These are phyloP conservation scores for Ganoderma boninense DNA, from an alignment of 1,284 basidiomycete genomes.

Conservation along the genomic window DNA sequence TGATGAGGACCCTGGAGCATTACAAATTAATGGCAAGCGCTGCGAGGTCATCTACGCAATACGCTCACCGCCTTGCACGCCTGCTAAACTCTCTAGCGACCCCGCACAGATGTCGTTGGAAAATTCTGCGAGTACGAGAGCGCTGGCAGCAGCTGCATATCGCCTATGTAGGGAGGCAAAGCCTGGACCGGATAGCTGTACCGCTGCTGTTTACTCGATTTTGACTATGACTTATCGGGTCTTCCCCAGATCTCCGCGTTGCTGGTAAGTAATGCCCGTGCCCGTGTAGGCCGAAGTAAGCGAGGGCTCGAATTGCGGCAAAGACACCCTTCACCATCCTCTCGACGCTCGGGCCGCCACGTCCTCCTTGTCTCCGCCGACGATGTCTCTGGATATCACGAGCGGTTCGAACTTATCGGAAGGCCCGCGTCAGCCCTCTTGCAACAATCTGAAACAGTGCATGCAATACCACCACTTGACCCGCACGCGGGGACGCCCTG, in stretches of 20 bases:
- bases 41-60: neutral
- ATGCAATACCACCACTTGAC: neutral
- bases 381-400: constrained; percentile 60
- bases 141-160: neutral
- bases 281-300: constrained; percentile 53
- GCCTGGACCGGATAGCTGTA: neutral
- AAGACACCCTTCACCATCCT: constrained; percentile 57
- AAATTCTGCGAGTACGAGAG: neutral
- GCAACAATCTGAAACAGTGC: neutral
- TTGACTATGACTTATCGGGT: constrained; percentile 12
- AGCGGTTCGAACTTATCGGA: constrained; percentile 50
- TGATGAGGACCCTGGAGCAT: neutral
- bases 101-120: neutral
- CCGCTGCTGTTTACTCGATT: neutral
- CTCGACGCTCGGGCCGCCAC: constrained; percentile 47
- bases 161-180: neutral
- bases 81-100: neutral
- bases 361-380: constrained; percentile 54
- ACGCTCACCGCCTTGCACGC: neutral
- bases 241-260: constrained; percentile 48
- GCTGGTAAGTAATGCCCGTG: constrained; percentile 49
- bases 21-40: neutral
- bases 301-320: constrained; percentile 58
- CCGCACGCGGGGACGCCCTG: constrained; percentile 50
- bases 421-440: constrained; percentile 60